These are phyloP conservation scores for Malassezia nana DNA, from an alignment of 1,284 basidiomycete genomes.

Conservation along the genomic window DNA sequence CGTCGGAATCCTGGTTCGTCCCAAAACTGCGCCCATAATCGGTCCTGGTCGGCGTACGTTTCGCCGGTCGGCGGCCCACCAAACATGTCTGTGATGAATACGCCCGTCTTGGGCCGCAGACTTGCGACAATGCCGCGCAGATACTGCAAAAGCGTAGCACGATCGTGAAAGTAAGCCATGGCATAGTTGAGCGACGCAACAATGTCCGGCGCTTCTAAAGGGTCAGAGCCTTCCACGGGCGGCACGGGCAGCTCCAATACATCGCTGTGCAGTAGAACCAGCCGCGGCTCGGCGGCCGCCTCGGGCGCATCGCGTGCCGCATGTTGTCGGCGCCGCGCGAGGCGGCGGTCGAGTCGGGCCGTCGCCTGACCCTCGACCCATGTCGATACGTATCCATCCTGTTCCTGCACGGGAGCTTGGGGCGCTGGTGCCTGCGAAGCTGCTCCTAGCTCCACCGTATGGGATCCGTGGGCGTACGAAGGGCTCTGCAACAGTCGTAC, in stretches of 20 bases:
- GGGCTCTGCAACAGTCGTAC: conserved; percentile 27
- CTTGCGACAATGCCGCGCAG: conserved; percentile 18
- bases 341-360: conserved; percentile 29
- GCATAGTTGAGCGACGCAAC: conserved; percentile 38
- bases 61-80: conserved; percentile 30
- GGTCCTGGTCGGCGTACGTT: conserved; percentile 20
- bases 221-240: background rate
- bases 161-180: conserved; percentile 36
- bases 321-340: conserved; percentile 18
- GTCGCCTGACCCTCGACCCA: conserved; percentile 28
- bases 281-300: conserved; percentile 1
- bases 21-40: conserved; percentile 18
- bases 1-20: conserved; percentile 22
- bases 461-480: background rate
- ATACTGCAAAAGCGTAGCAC: conserved; percentile 25
- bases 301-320: background rate
- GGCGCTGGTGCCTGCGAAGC: background rate
- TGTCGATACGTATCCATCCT: conserved; percentile 9
- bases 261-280: conserved; percentile 31
- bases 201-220: conserved; percentile 25
- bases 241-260: conserved; percentile 30
- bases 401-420: background rate
- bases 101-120: conserved; percentile 28
- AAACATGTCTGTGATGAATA: conserved; percentile 36
- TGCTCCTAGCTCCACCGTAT: conserved; percentile 9